Base-by-base conservation (phyloP, 1,139 yeast species). In the Zygosaccharomyces sapae region DNA sequence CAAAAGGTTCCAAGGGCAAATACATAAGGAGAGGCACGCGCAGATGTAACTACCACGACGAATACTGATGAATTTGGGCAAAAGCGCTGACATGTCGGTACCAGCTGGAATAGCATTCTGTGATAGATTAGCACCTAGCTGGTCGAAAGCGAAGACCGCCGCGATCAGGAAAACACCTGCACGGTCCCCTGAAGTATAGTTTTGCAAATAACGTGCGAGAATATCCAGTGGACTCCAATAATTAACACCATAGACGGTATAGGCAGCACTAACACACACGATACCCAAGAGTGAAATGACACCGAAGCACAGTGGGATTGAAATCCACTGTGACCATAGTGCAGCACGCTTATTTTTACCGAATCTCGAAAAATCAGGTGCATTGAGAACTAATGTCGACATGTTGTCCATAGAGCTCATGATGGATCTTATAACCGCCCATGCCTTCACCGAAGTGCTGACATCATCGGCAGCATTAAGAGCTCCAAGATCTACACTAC, bases 281-380 rank as follows among this genome's bases (percentile, higher is more conserved):
- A 89, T 85, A 64, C 96, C 96, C 61, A 88, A 83, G 57, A 89
- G 74, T 3, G 95, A 81, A 27, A 95, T 86, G 49, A 86, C 62
- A 4, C 90, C 83, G 67, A 86, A 88, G 59, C 86, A 76, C 6
- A 85, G 52, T 20, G 96, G 96, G 52, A 87, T 78, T 3, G 89
- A 75, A 29, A 85, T 60, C 40, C 79, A 60, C 61, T 81, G 85
- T 1, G 85, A 75, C 65, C 74, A 68, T 18, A 72, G 58, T 1
- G 82, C 74, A 9, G 79, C 71, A 39, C 63, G 65, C 35, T 73
- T 71, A 30, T 78, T 77, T 52, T 75, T 77, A 8, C 95, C 86
- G 67, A 88, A 85, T 66, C 96, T 80, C 16, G 95, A 76, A 68
- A 87, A 88, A 73, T 89, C 97, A 0, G 96, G 95, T n/a, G 94